phyloP scores from a whole-genome alignment of 768 basidiomycete species.

The Cyclocybe cylindracea region DNA sequence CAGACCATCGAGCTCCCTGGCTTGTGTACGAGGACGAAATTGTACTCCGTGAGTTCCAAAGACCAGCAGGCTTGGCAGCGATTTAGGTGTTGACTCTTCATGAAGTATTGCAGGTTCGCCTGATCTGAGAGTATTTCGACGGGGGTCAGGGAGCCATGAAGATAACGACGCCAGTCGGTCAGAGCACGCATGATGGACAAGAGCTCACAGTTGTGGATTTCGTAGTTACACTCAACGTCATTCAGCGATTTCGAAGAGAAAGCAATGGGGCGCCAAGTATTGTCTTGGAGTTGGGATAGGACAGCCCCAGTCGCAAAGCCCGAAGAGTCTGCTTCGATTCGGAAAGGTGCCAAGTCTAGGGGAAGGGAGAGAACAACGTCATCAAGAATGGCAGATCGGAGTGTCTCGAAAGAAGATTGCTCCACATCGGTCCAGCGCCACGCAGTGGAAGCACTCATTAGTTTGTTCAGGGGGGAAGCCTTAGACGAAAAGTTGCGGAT shows the following conservation, averaged over 20 bases:
- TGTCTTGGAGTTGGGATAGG: conserved; percentile 25
- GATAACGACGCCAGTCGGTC: conserved; percentile 28
- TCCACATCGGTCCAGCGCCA: neutral
- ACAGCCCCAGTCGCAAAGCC: conserved; percentile 40
- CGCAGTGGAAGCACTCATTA: conserved; percentile 6
- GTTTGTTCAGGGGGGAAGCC: conserved; percentile 19
- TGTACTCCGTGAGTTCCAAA: conserved; percentile 28
- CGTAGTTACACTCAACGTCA: conserved; percentile 31
- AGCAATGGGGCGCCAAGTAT: conserved; percentile 31
- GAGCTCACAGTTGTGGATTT: conserved; percentile 43
- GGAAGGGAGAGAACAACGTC: conserved; percentile 24
- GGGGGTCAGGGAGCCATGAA: conserved; percentile 12
- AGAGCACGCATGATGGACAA: conserved; percentile 42
- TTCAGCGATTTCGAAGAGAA: conserved; percentile 30
- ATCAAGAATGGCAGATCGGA: neutral
- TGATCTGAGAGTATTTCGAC: conserved; percentile 19
- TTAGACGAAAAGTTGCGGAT: conserved; percentile 27
- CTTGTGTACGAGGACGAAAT: conserved; percentile 26
- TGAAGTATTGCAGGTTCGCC: conserved; percentile 28
- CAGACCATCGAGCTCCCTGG: conserved; percentile 23
- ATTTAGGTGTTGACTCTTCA: conserved; percentile 37
- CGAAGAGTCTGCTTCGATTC: conserved; percentile 33
- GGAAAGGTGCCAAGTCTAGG: conserved; percentile 12
- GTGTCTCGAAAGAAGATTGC: neutral
- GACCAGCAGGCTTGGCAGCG: conserved; percentile 43